Evolutionary conservation across 164 flowering plant genomes (phyloP).

Genomic region (Vitis rupestris): DNA sequence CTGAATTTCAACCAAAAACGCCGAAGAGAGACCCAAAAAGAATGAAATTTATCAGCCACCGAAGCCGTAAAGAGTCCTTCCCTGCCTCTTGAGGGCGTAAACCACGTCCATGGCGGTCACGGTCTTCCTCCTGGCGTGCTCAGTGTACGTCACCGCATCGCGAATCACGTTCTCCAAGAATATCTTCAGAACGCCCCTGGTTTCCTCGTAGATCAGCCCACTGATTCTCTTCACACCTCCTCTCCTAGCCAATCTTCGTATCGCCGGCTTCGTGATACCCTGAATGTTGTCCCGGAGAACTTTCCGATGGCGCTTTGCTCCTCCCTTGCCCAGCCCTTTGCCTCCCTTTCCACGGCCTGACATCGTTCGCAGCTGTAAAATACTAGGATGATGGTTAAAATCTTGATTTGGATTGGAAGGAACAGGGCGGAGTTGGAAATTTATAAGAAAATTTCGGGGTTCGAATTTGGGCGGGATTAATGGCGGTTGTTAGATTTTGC

Average conservation of each 20-base stretch:
- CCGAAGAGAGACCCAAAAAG: background rate
- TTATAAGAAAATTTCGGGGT: background rate
- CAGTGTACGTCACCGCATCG: constrained; percentile 25
- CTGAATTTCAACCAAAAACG: no score
- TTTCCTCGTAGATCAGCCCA: constrained; percentile 25
- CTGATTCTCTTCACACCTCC: constrained; percentile 28
- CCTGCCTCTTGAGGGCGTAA: constrained; percentile 26
- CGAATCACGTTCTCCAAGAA: constrained; percentile 26
- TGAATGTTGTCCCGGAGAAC: constrained; percentile 27
- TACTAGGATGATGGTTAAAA: background rate
- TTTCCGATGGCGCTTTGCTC: constrained; percentile 26
- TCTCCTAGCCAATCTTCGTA: constrained; percentile 20
- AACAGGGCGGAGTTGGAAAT: background rate
- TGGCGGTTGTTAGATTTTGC: background rate
- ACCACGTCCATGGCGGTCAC: constrained; percentile 30
- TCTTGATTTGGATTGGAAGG: background rate
- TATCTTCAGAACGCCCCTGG: constrained; percentile 21
- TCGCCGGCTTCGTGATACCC: constrained; percentile 28
- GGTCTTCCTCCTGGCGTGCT: constrained; percentile 27
- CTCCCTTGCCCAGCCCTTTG: constrained; percentile 24
- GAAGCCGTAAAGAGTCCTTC: constrained; percentile 24
- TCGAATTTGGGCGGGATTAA: background rate
- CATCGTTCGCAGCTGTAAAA: background rate
- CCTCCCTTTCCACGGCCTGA: constrained; percentile 31
- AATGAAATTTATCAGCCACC: constrained; percentile 10